Conservation (phyloP, 352 stramenopile species). For the Phytophthora boehmeriae region DNA sequence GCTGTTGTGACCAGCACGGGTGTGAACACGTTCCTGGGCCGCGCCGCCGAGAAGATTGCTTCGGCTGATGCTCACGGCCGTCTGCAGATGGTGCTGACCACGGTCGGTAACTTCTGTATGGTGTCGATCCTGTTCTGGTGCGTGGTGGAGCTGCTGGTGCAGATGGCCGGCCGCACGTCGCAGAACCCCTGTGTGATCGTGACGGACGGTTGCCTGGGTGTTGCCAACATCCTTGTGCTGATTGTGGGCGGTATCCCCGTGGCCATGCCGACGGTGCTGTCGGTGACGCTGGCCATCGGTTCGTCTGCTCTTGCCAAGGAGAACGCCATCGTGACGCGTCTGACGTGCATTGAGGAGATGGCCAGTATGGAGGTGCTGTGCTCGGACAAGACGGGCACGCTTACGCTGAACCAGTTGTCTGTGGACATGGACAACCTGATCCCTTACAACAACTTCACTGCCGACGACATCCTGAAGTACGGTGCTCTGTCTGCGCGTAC, state of each 20-base stretch:
- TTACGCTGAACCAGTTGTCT: slow-evolving; percentile 96
- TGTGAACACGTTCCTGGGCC: slow-evolving; percentile 91
- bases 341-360: slow-evolving; percentile 94
- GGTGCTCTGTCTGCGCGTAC: slow-evolving; percentile 66
- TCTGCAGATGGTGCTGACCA: slow-evolving; percentile 92
- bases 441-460: slow-evolving; percentile 69
- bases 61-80: slow-evolving; percentile 76
- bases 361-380: slow-evolving; percentile 93
- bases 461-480: slow-evolving; percentile 64
- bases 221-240: slow-evolving; percentile 86
- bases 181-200: slow-evolving; percentile 89
- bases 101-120: slow-evolving; percentile 93
- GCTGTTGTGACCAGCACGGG: slow-evolving; percentile 90
- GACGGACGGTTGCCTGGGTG: slow-evolving; percentile 65
- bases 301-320: slow-evolving; percentile 89
- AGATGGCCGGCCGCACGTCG: slow-evolving; percentile 70
- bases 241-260: slow-evolving; percentile 93
- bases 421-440: slow-evolving; percentile 90
- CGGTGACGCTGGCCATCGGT: slow-evolving; percentile 92
- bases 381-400: slow-evolving; percentile 95
- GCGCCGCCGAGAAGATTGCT: slow-evolving; percentile 84
- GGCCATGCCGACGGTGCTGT: slow-evolving; percentile 93
- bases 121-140: slow-evolving; percentile 88
- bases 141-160: slow-evolving; percentile 84
- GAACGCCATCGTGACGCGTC: slow-evolving; percentile 92